Base-by-base conservation (phyloP, 306 rosid species). In the Pyrus pyrifolia region DNA sequence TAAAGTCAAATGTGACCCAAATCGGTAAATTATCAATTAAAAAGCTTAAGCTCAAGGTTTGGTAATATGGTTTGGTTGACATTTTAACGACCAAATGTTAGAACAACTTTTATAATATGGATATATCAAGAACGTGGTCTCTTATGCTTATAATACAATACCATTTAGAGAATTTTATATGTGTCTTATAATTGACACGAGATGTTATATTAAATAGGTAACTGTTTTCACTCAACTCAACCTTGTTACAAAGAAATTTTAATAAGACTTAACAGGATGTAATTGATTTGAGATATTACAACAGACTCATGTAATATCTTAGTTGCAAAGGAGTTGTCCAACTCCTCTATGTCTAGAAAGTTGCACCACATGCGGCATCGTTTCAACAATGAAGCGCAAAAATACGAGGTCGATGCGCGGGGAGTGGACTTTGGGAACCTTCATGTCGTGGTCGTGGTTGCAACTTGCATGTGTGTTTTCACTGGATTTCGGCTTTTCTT, bases 201-300 rank as follows among this genome's bases (percentile, higher is more conserved):
- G 0, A 33, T 0, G 8, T 33, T 1, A 33, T 5, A 1, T 33
- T 33, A 33, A 33, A 33, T 5, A 5, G 7, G 8, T 33, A 33
- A 33, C 1, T 0, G 2, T 33, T 35, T 35, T 35, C 0, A 5
- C 2, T 33, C 8, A 5, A 33, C 11, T 40, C 11, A 40, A 40
- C 0, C 11, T 35, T 35, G 40, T 35, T 35, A 35, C 2, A 1
- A 0, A 35, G 2, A 35, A 0, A 0, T 35, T 35, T 35, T 35
- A 6, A 35, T 35, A 0, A 35, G 0, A 35, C 55, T 49, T 15
- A 7, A 49, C 8, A 49, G 1, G 8, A 17, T 6, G 3, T 49
- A 1, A 49, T 49, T 49, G 55, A 18, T 6, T 15, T 49, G 2
- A 4, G 8, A 49, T 49, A 5, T 7, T 2, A 8, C 17, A 49